These are phyloP conservation scores for Sanguinoderma infundibulare DNA, from an alignment of 1,284 basidiomycete species.

Conservation along the genomic window DNA sequence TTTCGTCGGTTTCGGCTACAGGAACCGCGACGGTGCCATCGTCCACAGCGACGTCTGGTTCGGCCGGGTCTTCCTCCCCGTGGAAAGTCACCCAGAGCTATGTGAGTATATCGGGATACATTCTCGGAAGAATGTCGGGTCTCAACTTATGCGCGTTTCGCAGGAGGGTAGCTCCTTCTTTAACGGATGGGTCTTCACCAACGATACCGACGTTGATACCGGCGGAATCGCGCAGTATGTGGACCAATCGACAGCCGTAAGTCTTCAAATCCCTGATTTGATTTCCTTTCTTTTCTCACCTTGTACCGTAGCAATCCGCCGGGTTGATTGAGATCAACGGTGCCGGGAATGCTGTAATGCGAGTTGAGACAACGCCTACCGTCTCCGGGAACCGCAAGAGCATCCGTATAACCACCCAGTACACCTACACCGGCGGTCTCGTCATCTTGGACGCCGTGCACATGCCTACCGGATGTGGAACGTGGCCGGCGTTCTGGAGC, in stretches of 20 bases:
- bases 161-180: constrained; percentile 77
- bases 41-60: not conserved
- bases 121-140: not conserved
- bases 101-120: constrained; percentile 21
- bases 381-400: constrained; percentile 72
- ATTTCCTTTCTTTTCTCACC: not conserved
- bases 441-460: constrained; percentile 86
- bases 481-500: constrained; percentile 76
- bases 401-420: constrained; percentile 75
- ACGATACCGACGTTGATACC: constrained; percentile 71
- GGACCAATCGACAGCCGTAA: constrained; percentile 58
- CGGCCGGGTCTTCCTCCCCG: constrained; percentile 26
- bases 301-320: constrained; percentile 44
- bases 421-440: constrained; percentile 68
- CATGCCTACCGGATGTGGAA: constrained; percentile 90
- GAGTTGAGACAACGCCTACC: constrained; percentile 78
- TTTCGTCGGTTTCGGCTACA: constrained; percentile 7
- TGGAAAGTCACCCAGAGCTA: constrained; percentile 36
- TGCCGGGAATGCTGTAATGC: constrained; percentile 79
- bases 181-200: constrained; percentile 80
- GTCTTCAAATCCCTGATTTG: constrained; percentile 29
- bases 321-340: constrained; percentile 64
- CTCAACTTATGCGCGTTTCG: not conserved
- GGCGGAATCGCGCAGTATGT: constrained; percentile 70
- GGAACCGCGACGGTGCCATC: constrained; percentile 11